A percentile compares a stretch with the other conserved stretches of the same genome.
Evolutionary conservation across 345 rosid species (phyloP).

Genomic region (Rubroshorea leprosula): DNA sequence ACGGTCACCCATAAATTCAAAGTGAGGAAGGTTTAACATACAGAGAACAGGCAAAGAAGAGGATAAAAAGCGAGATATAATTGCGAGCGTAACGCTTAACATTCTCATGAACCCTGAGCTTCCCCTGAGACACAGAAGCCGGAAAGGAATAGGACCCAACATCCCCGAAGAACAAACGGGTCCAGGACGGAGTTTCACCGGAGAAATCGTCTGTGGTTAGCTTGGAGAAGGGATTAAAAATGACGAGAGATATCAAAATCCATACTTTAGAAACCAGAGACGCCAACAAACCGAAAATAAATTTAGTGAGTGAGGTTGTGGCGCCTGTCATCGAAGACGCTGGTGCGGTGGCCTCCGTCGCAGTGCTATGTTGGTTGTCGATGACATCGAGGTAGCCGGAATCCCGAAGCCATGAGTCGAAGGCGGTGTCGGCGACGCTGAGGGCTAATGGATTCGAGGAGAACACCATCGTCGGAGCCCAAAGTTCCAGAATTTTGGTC

Average conservation of each 20-base stretch:
- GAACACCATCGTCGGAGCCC: slow-evolving; percentile 21
- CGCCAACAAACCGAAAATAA: slow-evolving; percentile 30
- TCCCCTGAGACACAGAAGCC: slow-evolving; percentile 59
- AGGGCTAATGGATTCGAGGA: slow-evolving; percentile 60
- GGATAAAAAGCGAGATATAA: slow-evolving; percentile 62
- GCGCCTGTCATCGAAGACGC: slow-evolving; percentile 21
- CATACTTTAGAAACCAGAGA: slow-evolving; percentile 37
- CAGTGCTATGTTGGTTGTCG: slow-evolving; percentile 47
- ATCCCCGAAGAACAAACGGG: slow-evolving; percentile 61
- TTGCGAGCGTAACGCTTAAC: slow-evolving; percentile 84
- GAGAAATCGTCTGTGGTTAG: slow-evolving; percentile 78
- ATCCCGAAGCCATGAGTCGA: slow-evolving; percentile 94
- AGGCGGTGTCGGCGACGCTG: slow-evolving; percentile 67
- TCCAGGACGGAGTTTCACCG: slow-evolving; percentile 75
- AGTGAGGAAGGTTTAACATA: slow-evolving; percentile 23
- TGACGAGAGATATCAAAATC: slow-evolving; percentile 52
- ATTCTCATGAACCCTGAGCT: slow-evolving; percentile 82
- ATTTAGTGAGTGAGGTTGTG: slow-evolving; percentile 28
- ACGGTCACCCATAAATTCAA: too few relatives aligned
- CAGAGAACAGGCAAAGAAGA: slow-evolving; percentile 87
- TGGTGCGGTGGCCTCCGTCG: slow-evolving; percentile 23
- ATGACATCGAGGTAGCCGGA: slow-evolving; percentile 91
- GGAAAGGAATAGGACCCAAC: slow-evolving; percentile 73
- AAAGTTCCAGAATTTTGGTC: not conserved
- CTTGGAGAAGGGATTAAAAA: slow-evolving; percentile 81